Percentiles rank a stretch among this genome's conserved stretches.
Conservation (phyloP, 2,329 filamentous ascomycete species). For the Dryadomyces quercivorus region DNA sequence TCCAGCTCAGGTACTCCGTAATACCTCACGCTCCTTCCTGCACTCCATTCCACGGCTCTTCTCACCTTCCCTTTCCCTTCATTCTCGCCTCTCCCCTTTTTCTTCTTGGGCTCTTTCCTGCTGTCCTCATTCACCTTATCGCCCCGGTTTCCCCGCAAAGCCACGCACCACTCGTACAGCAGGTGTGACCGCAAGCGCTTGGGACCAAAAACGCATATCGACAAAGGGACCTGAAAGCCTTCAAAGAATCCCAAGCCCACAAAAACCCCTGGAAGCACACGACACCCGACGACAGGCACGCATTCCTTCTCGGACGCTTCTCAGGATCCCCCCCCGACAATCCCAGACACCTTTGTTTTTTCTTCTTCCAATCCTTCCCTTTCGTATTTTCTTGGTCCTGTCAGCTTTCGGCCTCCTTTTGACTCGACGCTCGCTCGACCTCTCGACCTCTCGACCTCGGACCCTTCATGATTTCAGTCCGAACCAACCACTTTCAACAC, state of each 20-base stretch:
- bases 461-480: too few relatives aligned
- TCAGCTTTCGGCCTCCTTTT: too few relatives aligned
- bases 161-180: not conserved
- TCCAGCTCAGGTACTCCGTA: too few relatives aligned
- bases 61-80: not conserved
- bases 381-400: too few relatives aligned
- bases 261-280: not conserved
- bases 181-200: not conserved
- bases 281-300: too few relatives aligned
- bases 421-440: too few relatives aligned
- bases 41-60: not conserved
- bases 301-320: too few relatives aligned
- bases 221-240: not conserved
- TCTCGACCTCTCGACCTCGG: too few relatives aligned
- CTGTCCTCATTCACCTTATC: not conserved
- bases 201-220: not conserved
- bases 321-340: too few relatives aligned
- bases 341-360: too few relatives aligned
- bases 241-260: not conserved
- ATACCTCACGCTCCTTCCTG: not conserved
- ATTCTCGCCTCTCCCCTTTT: not conserved
- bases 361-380: too few relatives aligned
- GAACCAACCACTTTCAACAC: not conserved
- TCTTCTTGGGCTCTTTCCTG: not conserved
- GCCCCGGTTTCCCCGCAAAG: not conserved